Percentiles rank a stretch among this genome's conserved stretches.
phyloP scores from a whole-genome alignment of 768 basidiomycete genomes.

The Lactarius sp. region DNA sequence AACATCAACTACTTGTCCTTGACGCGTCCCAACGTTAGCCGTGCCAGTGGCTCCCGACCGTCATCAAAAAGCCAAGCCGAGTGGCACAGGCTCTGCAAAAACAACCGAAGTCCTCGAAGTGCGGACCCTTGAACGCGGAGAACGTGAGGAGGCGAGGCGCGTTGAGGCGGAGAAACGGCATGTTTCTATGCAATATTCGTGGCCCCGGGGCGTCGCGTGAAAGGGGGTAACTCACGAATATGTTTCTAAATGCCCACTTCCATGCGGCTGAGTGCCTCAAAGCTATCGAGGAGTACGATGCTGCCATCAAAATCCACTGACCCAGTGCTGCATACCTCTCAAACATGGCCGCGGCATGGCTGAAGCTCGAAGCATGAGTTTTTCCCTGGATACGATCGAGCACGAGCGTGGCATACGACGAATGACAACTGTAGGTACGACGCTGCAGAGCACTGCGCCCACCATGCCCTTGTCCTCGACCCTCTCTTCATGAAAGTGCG shows the following conservation, averaged over 20 bases:
- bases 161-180: conserved; percentile 11
- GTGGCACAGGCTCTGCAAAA: neutral
- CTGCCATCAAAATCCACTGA: conserved; percentile 38
- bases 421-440: too few species aligned
- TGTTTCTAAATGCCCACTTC: conserved; percentile 35
- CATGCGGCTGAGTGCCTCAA: conserved; percentile 34
- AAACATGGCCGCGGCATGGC: conserved; percentile 41
- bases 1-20: too few species aligned
- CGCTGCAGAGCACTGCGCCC: too few species aligned
- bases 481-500: too few species aligned
- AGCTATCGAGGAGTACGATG: conserved; percentile 24
- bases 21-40: neutral
- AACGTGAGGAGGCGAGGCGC: neutral
- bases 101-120: neutral
- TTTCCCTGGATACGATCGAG: too few species aligned
- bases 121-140: conserved; percentile 3
- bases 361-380: conserved; percentile 37
- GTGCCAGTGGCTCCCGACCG: neutral
- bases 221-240: too few species aligned
- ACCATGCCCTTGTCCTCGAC: too few species aligned
- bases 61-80: neutral
- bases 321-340: conserved; percentile 36
- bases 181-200: neutral
- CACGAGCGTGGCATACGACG: too few species aligned
- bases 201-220: too few species aligned